Conservation (phyloP, 2,329 filamentous ascomycete genomes). For the Corinectria fuckeliana region DNA sequence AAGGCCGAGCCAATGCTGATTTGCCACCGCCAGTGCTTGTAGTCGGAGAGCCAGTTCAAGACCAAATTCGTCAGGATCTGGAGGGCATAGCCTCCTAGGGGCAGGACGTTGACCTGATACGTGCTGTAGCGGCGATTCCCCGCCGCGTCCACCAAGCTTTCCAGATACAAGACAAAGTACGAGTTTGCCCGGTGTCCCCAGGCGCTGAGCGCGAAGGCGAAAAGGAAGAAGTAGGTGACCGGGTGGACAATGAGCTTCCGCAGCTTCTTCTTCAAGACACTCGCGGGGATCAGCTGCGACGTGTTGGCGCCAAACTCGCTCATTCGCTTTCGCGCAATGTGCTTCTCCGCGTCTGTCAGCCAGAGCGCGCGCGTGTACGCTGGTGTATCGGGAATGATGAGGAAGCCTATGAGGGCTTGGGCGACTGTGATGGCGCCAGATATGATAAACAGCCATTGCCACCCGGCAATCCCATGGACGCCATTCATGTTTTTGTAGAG, state of each 20-base stretch:
- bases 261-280: conserved; percentile 35
- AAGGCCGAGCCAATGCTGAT: conserved; percentile 41
- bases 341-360: conserved; percentile 39
- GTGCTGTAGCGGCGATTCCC: conserved; percentile 39
- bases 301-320: conserved; percentile 39
- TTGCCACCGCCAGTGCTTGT: conserved; percentile 50
- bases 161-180: conserved; percentile 44
- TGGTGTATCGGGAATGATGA: conserved; percentile 46
- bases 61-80: conserved; percentile 45
- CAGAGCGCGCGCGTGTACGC: conserved; percentile 40
- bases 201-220: conserved; percentile 39
- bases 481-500: conserved; percentile 51
- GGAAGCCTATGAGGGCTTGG: conserved; percentile 48
- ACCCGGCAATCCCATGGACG: conserved; percentile 48
- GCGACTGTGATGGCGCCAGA: conserved; percentile 51
- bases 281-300: conserved; percentile 35
- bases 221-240: conserved; percentile 41
- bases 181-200: conserved; percentile 42
- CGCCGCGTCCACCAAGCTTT: conserved; percentile 36
- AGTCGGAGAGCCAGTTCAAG: conserved; percentile 46
- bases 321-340: conserved; percentile 38
- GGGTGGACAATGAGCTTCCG: conserved; percentile 39
- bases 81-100: conserved; percentile 40
- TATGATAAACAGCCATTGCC: conserved; percentile 56
- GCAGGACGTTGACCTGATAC: conserved; percentile 43